Conservation (phyloP, 306 rosid species). For the Rubus idaeus region DNA sequence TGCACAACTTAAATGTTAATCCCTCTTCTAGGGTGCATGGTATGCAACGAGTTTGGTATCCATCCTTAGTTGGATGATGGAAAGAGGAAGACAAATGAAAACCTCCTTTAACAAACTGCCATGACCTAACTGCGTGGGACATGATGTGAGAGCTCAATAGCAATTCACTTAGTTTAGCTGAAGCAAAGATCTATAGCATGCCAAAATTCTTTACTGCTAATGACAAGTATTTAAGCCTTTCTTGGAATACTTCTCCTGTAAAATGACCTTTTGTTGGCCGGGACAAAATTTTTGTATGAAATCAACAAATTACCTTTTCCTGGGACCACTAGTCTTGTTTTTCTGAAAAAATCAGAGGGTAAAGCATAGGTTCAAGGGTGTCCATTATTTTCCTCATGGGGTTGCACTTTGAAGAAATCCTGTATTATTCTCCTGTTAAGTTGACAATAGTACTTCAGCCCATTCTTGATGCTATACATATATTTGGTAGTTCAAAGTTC, state of each 20-base stretch:
- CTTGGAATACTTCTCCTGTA: slow-evolving; percentile 1
- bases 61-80: slow-evolving; percentile 52
- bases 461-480: background rate
- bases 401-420: background rate
- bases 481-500: background rate
- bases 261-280: slow-evolving; percentile 8
- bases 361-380: slow-evolving; percentile 11
- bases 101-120: slow-evolving; percentile 37
- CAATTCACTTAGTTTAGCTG: slow-evolving; percentile 13
- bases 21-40: slow-evolving; percentile 42
- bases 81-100: slow-evolving; percentile 39
- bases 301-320: slow-evolving; percentile 1
- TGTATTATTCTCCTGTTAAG: slow-evolving; percentile 1
- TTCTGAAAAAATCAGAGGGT: slow-evolving; percentile 21
- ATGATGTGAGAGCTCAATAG: slow-evolving; percentile 30
- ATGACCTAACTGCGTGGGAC: slow-evolving; percentile 51
- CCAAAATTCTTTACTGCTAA: slow-evolving; percentile 12
- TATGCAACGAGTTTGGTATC: slow-evolving; percentile 56
- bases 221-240: slow-evolving; percentile 27
- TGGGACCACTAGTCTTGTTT: slow-evolving; percentile 22
- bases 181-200: slow-evolving; percentile 14
- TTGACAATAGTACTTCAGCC: background rate
- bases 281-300: slow-evolving; percentile 18
- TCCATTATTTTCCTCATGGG: background rate
- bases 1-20: slow-evolving; percentile 30